Evolutionary conservation across 352 stramenopile species (phyloP).

Genomic region (Pythium apleroticum): DNA sequence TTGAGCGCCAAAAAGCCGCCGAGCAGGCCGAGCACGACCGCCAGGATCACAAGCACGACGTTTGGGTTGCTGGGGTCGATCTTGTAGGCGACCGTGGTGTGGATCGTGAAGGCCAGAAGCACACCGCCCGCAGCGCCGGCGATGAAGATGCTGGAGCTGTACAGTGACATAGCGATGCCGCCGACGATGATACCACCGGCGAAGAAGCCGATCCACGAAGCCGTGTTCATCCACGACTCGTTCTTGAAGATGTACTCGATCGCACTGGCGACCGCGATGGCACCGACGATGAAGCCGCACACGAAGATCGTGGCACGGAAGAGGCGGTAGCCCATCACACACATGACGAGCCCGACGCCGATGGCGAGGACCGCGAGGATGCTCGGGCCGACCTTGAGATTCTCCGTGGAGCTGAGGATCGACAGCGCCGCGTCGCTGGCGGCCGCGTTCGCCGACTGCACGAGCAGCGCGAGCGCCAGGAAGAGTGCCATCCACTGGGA

Average conservation of each 20-base stretch:
- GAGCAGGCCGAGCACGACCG: slow-evolving; percentile 37
- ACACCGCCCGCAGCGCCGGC: slow-evolving; percentile 38
- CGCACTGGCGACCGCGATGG: slow-evolving; percentile 33
- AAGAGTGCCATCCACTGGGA: background rate
- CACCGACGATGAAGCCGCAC: slow-evolving; percentile 44
- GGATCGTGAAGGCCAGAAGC: slow-evolving; percentile 46
- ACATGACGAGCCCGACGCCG: slow-evolving; percentile 38
- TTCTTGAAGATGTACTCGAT: slow-evolving; percentile 36
- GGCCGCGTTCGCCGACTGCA: slow-evolving; percentile 8
- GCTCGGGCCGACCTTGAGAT: slow-evolving; percentile 37
- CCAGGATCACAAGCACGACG: slow-evolving; percentile 47
- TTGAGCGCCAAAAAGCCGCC: slow-evolving; percentile 43
- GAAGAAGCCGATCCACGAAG: slow-evolving; percentile 56
- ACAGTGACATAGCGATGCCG: slow-evolving; percentile 38
- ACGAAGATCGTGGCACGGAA: slow-evolving; percentile 50
- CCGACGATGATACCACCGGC: slow-evolving; percentile 37
- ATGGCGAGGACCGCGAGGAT: slow-evolving; percentile 47
- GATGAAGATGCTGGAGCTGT: slow-evolving; percentile 48
- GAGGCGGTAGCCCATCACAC: slow-evolving; percentile 58
- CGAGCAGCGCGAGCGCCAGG: slow-evolving; percentile 10
- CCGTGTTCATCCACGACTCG: slow-evolving; percentile 34
- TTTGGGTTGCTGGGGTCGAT: slow-evolving; percentile 37
- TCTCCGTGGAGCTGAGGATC: slow-evolving; percentile 41
- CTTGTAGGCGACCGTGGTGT: slow-evolving; percentile 41
- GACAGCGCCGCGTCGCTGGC: slow-evolving; percentile 36